These are phyloP conservation scores for Excoecaria agallocha DNA, from an alignment of 345 rosid genomes.

Conservation along the genomic window DNA sequence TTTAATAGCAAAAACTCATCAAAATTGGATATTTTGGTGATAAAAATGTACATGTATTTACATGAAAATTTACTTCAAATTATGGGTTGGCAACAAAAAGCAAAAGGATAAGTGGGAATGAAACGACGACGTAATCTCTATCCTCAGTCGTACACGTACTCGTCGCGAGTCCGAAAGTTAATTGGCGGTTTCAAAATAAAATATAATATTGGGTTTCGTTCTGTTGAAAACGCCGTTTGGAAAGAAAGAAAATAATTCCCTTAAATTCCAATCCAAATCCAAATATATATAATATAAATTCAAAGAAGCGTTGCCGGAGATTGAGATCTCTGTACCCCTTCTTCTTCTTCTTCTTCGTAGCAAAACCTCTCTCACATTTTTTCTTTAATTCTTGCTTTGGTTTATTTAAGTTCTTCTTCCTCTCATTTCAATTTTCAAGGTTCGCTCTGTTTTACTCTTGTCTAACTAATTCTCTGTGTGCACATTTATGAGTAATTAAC, in stretches of 20 bases:
- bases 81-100: too few species aligned
- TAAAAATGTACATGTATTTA: too few species aligned
- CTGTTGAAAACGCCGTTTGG: background rate
- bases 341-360: background rate
- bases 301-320: background rate
- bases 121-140: background rate
- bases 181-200: slow-evolving; percentile 11
- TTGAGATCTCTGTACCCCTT: slow-evolving; percentile 9
- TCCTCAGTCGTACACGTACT: background rate
- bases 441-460: background rate
- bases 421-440: background rate
- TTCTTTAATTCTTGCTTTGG: background rate
- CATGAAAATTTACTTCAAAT: too few species aligned
- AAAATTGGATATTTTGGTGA: too few species aligned
- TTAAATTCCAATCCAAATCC: too few species aligned
- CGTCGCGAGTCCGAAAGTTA: background rate
- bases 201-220: background rate
- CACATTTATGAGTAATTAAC: background rate
- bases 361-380: background rate
- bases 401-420: background rate
- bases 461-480: background rate
- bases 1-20: too few species aligned
- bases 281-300: background rate
- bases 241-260: background rate
- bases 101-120: too few species aligned